Percentiles rank a stretch among this genome's conserved stretches.
Conservation (phyloP, 495 filamentous ascomycete genomes). For the Xylaria flabelliformis region DNA sequence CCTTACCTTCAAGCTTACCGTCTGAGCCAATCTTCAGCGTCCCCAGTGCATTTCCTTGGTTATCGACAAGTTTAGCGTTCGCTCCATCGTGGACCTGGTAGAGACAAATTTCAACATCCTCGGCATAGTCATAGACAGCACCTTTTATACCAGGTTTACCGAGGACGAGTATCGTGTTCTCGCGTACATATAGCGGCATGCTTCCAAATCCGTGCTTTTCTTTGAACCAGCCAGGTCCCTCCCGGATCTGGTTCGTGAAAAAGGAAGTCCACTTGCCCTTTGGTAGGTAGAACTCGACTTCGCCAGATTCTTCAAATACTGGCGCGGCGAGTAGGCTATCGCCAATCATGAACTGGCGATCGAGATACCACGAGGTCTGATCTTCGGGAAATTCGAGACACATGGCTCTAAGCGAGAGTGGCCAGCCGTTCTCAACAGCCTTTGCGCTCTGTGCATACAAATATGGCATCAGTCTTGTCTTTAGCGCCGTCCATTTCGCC, state of each 20-base stretch:
- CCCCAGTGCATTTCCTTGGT: constrained; percentile 43
- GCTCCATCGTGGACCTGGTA: constrained; percentile 47
- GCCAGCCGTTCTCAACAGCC: constrained; percentile 55
- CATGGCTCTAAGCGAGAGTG: constrained; percentile 63
- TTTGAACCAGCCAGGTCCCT: constrained; percentile 55
- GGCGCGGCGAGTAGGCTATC: constrained; percentile 64
- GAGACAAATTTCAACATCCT: constrained; percentile 51
- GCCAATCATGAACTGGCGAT: constrained; percentile 72
- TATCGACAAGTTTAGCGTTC: constrained; percentile 45
- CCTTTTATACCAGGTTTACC: constrained; percentile 52
- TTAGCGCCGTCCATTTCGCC: constrained; percentile 63
- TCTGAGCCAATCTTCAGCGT: constrained; percentile 34
- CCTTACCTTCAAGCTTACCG: constrained; percentile 25
- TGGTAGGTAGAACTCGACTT: constrained; percentile 69
- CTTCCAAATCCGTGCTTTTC: constrained; percentile 56
- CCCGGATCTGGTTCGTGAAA: constrained; percentile 52
- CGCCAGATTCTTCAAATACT: constrained; percentile 63
- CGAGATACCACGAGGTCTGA: constrained; percentile 65
- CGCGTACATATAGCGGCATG: constrained; percentile 57
- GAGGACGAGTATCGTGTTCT: constrained; percentile 55
- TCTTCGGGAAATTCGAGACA: constrained; percentile 71
- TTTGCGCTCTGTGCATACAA: constrained; percentile 61
- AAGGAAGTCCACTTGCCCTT: constrained; percentile 63
- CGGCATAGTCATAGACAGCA: constrained; percentile 57
- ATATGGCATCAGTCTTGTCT: constrained; percentile 69